Conservation (phyloP, 495 filamentous ascomycete genomes). For the Penicillium salamii region DNA sequence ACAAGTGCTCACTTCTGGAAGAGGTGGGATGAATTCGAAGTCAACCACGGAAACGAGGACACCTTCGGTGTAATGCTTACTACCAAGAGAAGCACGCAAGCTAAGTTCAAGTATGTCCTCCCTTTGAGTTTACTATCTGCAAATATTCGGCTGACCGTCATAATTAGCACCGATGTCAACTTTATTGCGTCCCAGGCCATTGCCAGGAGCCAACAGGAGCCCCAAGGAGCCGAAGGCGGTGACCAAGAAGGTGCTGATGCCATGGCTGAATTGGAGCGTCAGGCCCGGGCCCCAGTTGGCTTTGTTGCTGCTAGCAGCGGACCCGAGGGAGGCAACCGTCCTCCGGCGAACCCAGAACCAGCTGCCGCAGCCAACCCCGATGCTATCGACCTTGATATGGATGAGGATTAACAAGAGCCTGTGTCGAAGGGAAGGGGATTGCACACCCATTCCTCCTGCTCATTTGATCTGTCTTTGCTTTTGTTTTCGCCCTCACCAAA, state of each 20-base stretch:
- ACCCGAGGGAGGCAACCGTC: slow-evolving; percentile 67
- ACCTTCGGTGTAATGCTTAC: slow-evolving; percentile 99
- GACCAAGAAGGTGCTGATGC: slow-evolving; percentile 68
- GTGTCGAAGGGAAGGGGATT: background rate
- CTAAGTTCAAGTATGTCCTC: slow-evolving; percentile 80
- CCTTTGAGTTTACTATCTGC: background rate
- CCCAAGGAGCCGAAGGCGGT: slow-evolving; percentile 41
- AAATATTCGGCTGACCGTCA: slow-evolving; percentile 15
- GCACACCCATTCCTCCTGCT: background rate
- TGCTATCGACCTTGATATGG: slow-evolving; percentile 79
- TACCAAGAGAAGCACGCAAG: slow-evolving; percentile 95
- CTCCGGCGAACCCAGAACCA: slow-evolving; percentile 35
- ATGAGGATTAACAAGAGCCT: slow-evolving; percentile 36
- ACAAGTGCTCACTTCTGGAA: slow-evolving; percentile 88
- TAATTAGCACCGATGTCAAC: slow-evolving; percentile 81
- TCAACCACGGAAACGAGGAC: slow-evolving; percentile 97
- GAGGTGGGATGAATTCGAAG: slow-evolving; percentile 97
- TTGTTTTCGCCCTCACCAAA: slow-evolving; percentile 7
- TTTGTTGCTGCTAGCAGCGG: slow-evolving; percentile 87
- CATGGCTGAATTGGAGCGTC: slow-evolving; percentile 87
- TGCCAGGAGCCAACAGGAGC: slow-evolving; percentile 68
- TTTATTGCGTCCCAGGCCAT: slow-evolving; percentile 97
- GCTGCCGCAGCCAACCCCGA: slow-evolving; percentile 70
- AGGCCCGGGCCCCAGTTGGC: slow-evolving; percentile 82
- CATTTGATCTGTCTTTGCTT: background rate